These are phyloP conservation scores for Aquanectria penicillioides DNA, from an alignment of 2,329 filamentous ascomycete species.

Conservation along the genomic window DNA sequence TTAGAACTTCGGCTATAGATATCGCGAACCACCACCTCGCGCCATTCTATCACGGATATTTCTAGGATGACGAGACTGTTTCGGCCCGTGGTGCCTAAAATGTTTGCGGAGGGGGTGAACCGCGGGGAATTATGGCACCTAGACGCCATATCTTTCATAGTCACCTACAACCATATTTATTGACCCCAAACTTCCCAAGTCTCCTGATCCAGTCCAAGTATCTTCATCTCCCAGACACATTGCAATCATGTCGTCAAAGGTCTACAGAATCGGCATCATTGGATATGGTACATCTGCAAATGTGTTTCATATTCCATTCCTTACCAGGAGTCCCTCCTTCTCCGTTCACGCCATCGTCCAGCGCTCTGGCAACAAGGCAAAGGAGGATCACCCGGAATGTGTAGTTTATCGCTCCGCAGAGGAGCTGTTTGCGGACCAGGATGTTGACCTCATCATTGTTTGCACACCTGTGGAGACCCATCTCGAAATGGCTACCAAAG, in stretches of 20 bases:
- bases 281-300: background rate
- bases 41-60: too few species aligned
- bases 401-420: background rate
- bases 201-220: too few species aligned
- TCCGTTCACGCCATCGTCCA: background rate
- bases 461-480: slow-evolving; percentile 2
- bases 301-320: background rate
- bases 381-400: background rate
- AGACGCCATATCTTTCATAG: too few species aligned
- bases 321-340: background rate
- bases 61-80: too few species aligned
- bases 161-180: too few species aligned
- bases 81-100: too few species aligned
- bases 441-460: background rate
- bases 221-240: too few species aligned
- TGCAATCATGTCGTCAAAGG: background rate
- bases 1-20: too few species aligned
- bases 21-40: too few species aligned
- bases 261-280: background rate
- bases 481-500: background rate
- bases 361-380: background rate
- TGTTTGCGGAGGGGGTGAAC: too few species aligned
- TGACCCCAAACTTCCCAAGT: too few species aligned
- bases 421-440: background rate
- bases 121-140: too few species aligned